These are phyloP conservation scores for Amanita pallidorosea DNA, from an alignment of 768 basidiomycete genomes.

Conservation along the genomic window DNA sequence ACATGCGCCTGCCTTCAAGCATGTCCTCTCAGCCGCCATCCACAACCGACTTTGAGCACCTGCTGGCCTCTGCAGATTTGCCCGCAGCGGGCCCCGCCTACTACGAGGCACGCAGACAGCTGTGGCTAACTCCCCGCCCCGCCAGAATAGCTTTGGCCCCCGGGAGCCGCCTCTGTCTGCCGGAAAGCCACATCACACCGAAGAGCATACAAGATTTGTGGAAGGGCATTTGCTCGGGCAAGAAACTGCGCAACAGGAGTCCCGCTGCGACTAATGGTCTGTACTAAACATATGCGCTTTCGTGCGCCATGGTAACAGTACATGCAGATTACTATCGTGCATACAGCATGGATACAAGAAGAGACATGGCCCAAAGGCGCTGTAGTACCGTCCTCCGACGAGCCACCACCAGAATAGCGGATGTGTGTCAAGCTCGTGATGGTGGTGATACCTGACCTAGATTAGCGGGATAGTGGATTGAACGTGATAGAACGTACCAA, in stretches of 20 bases:
- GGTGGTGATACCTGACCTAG: slow-evolving; percentile 65
- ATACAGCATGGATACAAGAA: slow-evolving; percentile 68
- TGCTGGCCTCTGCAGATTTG: slow-evolving; percentile 27
- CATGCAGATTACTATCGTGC: slow-evolving; percentile 57
- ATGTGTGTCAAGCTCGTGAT: slow-evolving; percentile 43
- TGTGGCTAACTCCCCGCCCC: slow-evolving; percentile 40
- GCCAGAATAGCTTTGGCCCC: slow-evolving; percentile 11
- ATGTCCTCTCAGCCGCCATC: slow-evolving; percentile 5
- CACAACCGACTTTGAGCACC: slow-evolving; percentile 25
- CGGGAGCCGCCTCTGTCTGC: slow-evolving; percentile 34
- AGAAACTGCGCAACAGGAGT: slow-evolving; percentile 44
- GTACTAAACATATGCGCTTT: slow-evolving; percentile 16
- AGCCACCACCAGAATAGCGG: slow-evolving; percentile 20
- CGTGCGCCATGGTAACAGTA: slow-evolving; percentile 9
- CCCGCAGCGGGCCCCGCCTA: slow-evolving; percentile 55
- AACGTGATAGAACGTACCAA: slow-evolving; percentile 43
- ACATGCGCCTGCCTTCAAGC: slow-evolving; percentile 8
- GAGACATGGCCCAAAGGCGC: slow-evolving; percentile 64
- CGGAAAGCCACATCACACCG: slow-evolving; percentile 46
- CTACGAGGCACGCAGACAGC: slow-evolving; percentile 49
- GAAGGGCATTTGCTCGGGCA: slow-evolving; percentile 51
- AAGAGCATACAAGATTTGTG: slow-evolving; percentile 48
- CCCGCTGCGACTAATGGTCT: slow-evolving; percentile 55
- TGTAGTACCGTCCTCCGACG: slow-evolving; percentile 52
- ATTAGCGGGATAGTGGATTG: slow-evolving; percentile 5